Percentiles rank a stretch among this genome's conserved stretches.
Evolutionary conservation across 768 basidiomycete species (phyloP).

Genomic region (Kwoniella sp.): DNA sequence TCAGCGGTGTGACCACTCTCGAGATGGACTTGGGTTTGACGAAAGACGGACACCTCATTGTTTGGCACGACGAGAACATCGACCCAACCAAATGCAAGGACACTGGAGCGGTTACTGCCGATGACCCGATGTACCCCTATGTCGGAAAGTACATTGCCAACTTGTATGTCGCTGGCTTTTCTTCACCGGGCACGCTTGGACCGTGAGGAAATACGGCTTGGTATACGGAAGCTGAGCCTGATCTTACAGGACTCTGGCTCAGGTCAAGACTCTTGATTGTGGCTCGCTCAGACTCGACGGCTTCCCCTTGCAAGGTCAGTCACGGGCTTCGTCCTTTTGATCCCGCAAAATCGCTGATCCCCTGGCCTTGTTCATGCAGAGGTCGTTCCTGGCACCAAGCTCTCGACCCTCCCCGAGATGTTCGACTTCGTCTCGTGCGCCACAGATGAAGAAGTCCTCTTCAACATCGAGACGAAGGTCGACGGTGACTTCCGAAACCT

Average conservation of each 20-base stretch:
- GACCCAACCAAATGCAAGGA: slow-evolving; percentile 68
- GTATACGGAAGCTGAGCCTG: not conserved
- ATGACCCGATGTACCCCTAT: slow-evolving; percentile 48
- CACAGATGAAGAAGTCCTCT: slow-evolving; percentile 65
- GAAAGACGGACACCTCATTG: slow-evolving; percentile 74
- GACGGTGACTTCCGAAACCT: slow-evolving; percentile 41
- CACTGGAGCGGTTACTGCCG: slow-evolving; percentile 61
- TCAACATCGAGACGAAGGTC: slow-evolving; percentile 69
- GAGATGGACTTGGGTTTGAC: slow-evolving; percentile 63
- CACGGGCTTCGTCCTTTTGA: not conserved
- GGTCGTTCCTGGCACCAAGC: slow-evolving; percentile 65
- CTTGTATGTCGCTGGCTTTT: slow-evolving; percentile 49
- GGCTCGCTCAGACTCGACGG: slow-evolving; percentile 67
- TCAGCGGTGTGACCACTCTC: slow-evolving; percentile 74
- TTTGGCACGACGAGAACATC: slow-evolving; percentile 79
- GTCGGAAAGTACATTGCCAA: slow-evolving; percentile 39
- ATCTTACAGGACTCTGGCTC: slow-evolving; percentile 73
- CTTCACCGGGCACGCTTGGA: no score
- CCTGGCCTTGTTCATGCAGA: slow-evolving; percentile 65
- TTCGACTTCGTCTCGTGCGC: slow-evolving; percentile 76
- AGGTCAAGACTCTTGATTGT: slow-evolving; percentile 78
- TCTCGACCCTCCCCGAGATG: slow-evolving; percentile 73
- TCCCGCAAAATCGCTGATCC: not conserved
- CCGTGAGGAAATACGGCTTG: no score
- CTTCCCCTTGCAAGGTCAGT: slow-evolving; percentile 42